Conservation (phyloP, 805 yeast species). For the Cyberlindnera suaveolens region DNA sequence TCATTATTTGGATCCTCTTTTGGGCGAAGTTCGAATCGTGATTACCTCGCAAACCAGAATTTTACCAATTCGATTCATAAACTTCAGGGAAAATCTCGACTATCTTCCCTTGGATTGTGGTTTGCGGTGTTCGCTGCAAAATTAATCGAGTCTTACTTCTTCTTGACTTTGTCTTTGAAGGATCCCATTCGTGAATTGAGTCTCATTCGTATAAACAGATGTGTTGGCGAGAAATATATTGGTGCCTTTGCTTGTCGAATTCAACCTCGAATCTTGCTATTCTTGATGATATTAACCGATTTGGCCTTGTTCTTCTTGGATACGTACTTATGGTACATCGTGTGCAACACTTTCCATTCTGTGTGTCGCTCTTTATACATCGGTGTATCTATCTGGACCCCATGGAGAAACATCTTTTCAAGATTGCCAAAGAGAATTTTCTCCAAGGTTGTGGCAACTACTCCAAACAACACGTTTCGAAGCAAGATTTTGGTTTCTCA, state of each 20-base stretch:
- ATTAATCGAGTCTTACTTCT: constrained; percentile 72
- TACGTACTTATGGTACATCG: constrained; percentile 80
- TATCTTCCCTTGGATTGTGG: constrained; percentile 70
- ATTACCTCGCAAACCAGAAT: constrained; percentile 42
- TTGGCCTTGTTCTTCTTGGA: constrained; percentile 68
- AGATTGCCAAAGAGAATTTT: constrained; percentile 70
- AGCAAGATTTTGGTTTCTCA: constrained; percentile 96
- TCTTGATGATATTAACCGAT: constrained; percentile 52
- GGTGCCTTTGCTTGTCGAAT: constrained; percentile 46
- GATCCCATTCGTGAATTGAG: constrained; percentile 71
- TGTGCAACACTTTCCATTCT: constrained; percentile 72
- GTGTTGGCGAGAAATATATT: constrained; percentile 55
- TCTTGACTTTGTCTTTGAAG: constrained; percentile 61
- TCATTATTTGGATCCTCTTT: constrained; percentile 41
- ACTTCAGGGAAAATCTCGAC: constrained; percentile 44
- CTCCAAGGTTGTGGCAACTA: constrained; percentile 50
- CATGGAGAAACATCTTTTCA: constrained; percentile 79
- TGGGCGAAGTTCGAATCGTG: constrained; percentile 27
- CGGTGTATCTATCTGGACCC: constrained; percentile 83
- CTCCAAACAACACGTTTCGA: constrained; percentile 88
- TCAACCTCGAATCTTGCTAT: constrained; percentile 53
- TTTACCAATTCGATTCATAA: constrained; percentile 57
- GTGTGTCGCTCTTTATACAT: constrained; percentile 62
- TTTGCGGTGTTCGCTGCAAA: constrained; percentile 59
- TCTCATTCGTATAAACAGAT: constrained; percentile 45